Base-by-base conservation (phyloP, 345 rosid genomes). In the Gossypium ekmanianum region DNA sequence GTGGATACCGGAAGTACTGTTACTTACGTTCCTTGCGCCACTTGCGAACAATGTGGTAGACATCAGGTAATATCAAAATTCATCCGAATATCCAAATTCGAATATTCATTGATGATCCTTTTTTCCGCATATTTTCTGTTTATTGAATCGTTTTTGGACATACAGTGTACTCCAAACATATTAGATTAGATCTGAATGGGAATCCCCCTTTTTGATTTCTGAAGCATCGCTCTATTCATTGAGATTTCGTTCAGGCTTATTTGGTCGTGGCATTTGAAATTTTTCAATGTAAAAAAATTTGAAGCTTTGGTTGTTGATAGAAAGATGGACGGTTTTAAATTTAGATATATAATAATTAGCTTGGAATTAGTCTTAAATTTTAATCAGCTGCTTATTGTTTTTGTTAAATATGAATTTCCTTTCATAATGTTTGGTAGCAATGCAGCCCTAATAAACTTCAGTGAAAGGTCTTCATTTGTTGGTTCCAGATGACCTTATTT, bases 1-100 rank as follows among this genome's bases (percentile, higher is more conserved):
- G 98, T 91, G 2, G 97, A 94, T 83, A 89, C 97, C 0, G 97
- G 98, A 8, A 94, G 97, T 70, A 91, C 94, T 58, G 97, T 91
- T 34, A 94, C 98, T 16, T 94, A 92, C 22, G 97, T 94, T n/a
- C 98, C 98, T 24, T 94, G 98, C 77, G 80, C 94, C 7, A 78
- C 86, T 63, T 94, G 98, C 65, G 90, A 86, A 68, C 92, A 85
- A 3, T 94, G 98, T 77, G 98, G 98, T 66, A 81, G 71, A 11
- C 98, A 94, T 62, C 90, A 94, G 95, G 98, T 94, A 63, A 63
- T 68, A 18, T 39, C 45, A 26, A 26, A 26, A 61, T 61, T 65
- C 34, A 17, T 17, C 61, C 18, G 7, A 39, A 7, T 47, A 58
- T 34, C 22, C 20, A 9, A 43, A 45, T 56, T 22, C 11, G 58